phyloP scores from a whole-genome alignment of 129 eudicot genomes.

The Arctium lappa region DNA sequence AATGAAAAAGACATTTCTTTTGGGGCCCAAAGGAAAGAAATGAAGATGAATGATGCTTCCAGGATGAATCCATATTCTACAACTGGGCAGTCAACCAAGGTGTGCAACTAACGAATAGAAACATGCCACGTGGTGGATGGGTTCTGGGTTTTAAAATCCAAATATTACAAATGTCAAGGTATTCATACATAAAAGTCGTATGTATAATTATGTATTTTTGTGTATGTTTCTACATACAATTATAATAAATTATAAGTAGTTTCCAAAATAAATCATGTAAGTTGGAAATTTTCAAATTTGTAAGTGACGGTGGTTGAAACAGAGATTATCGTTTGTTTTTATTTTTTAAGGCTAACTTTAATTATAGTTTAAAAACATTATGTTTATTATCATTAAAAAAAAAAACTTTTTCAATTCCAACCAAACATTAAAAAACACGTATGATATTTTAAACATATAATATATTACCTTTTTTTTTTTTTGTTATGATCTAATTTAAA shows the following conservation, averaged over 20 bases:
- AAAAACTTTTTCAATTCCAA: too few relatives aligned
- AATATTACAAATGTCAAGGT: neutral
- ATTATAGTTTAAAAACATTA: neutral
- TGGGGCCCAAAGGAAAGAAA: conserved; percentile 41
- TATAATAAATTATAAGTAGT: neutral
- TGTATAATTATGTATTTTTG: neutral
- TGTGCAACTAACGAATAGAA: conserved; percentile 37
- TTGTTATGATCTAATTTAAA: too few relatives aligned
- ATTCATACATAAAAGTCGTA: conserved; percentile 2
- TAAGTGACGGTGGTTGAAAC: neutral
- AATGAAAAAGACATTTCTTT: conserved; percentile 28
- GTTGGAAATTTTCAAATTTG: neutral
- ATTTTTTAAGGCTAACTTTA: neutral
- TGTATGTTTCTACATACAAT: neutral
- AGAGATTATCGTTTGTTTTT: neutral
- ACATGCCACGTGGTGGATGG: neutral
- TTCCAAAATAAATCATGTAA: neutral
- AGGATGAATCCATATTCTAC: conserved; percentile 42
- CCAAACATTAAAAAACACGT: too few relatives aligned
- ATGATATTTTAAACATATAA: too few relatives aligned
- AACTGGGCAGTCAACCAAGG: conserved; percentile 47
- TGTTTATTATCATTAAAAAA: too few relatives aligned
- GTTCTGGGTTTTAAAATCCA: neutral
- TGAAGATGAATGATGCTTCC: conserved; percentile 30
- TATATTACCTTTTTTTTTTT: too few relatives aligned